phyloP scores from a whole-genome alignment of 139 green algal species.

The Spirogloea muscicola region DNA sequence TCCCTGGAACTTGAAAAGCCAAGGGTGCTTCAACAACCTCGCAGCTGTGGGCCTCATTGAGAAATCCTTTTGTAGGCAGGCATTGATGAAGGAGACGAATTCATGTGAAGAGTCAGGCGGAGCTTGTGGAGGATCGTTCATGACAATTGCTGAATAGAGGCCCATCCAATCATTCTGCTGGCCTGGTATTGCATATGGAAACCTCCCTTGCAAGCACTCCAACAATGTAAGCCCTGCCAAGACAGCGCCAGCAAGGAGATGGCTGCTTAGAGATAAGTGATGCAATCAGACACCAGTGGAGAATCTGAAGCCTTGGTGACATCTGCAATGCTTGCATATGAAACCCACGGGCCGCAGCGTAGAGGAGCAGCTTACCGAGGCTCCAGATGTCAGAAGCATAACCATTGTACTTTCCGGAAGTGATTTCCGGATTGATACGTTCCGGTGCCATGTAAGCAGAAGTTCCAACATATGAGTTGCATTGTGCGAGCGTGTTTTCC shows the following conservation, averaged over 20 bases:
- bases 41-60: conserved; percentile 11
- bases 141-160: conserved; percentile 24
- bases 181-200: conserved; percentile 28
- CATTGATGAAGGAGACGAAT: conserved; percentile 39
- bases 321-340: too few species aligned
- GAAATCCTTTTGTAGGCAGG: conserved; percentile 48
- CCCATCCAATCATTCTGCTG: conserved; percentile 29
- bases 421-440: conserved; percentile 26
- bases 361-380: too few species aligned
- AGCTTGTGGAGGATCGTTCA: conserved; percentile 18
- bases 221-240: conserved; percentile 42
- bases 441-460: conserved; percentile 46
- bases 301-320: too few species aligned
- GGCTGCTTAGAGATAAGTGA: too few species aligned
- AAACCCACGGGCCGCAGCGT: too few species aligned
- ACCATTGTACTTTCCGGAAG: conserved; percentile 13
- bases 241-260: too few species aligned
- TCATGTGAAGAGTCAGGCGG: conserved; percentile 25
- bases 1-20: conserved; percentile 16
- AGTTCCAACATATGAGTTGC: conserved; percentile 45
- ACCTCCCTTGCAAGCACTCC: conserved; percentile 37
- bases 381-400: conserved; percentile 38
- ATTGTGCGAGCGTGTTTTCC: conserved; percentile 43
- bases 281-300: too few species aligned
- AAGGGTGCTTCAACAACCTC: conserved; percentile 48